Evolutionary conservation across 306 rosid species (phyloP).

Genomic region (Prunus dulcis): DNA sequence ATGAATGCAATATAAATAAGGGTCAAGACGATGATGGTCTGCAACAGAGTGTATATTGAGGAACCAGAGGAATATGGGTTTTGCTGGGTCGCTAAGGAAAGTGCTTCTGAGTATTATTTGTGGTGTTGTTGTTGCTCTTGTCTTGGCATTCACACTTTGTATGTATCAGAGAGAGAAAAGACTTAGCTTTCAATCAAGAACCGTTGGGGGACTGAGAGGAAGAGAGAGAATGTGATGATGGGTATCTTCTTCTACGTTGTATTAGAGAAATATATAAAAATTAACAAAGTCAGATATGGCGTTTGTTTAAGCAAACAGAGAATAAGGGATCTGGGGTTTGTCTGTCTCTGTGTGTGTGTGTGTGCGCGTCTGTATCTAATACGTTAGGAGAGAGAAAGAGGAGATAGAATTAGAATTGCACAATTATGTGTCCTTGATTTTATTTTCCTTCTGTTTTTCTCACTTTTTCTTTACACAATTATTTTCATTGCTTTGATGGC

Average conservation of each 20-base stretch:
- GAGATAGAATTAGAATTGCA: not conserved
- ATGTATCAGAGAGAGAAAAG: slow-evolving; percentile 31
- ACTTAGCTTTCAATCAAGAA: slow-evolving; percentile 86
- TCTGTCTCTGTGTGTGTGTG: slow-evolving; percentile 38
- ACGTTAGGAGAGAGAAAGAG: not conserved
- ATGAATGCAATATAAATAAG: slow-evolving; percentile 18
- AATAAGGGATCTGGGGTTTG: slow-evolving; percentile 51
- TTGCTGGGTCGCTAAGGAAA: slow-evolving; percentile 74
- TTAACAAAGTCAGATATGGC: slow-evolving; percentile 24
- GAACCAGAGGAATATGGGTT: slow-evolving; percentile 51
- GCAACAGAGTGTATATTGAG: slow-evolving; percentile 49
- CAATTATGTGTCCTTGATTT: slow-evolving; percentile 18
- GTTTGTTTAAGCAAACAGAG: slow-evolving; percentile 26
- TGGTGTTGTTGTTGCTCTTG: slow-evolving; percentile 13
- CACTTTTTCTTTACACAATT: not conserved
- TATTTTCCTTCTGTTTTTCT: not conserved
- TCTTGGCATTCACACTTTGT: slow-evolving; percentile 59
- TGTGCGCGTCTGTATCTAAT: slow-evolving; percentile 20
- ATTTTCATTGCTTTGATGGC: too few species aligned
- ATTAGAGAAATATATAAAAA: slow-evolving; percentile 8
- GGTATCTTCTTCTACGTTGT: not conserved
- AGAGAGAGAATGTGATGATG: slow-evolving; percentile 22
- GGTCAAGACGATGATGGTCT: slow-evolving; percentile 28
- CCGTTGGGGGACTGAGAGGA: slow-evolving; percentile 25
- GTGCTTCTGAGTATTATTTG: slow-evolving; percentile 26